These are phyloP conservation scores for Sisymbrium irio DNA, from an alignment of 345 rosid genomes.

Conservation along the genomic window DNA sequence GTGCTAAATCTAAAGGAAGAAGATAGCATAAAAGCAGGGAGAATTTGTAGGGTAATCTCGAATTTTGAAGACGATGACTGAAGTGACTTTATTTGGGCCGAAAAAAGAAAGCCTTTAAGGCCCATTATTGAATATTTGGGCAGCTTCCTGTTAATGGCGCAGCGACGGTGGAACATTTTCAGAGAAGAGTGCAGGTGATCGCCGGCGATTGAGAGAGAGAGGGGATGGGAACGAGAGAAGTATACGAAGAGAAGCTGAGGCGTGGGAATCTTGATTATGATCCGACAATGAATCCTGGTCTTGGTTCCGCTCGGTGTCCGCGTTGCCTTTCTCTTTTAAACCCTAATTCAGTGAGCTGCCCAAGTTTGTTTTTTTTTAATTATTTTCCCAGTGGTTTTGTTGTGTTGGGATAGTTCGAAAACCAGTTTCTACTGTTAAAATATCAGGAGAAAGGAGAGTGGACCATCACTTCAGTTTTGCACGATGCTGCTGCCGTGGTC, in stretches of 20 bases:
- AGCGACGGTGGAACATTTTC: background rate
- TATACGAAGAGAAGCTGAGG: constrained; percentile 81
- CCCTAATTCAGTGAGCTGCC: constrained; percentile 53
- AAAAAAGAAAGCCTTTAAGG: background rate
- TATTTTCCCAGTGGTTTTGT: background rate
- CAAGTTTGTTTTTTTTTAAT: no score
- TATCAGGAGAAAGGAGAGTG: constrained; percentile 70
- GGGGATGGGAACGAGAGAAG: constrained; percentile 78
- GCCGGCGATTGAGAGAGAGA: background rate
- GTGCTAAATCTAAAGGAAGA: constrained; percentile 15
- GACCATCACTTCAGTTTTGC: constrained; percentile 76
- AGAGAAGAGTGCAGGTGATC: constrained; percentile 21
- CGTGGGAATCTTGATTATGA: constrained; percentile 68
- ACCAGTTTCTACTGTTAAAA: background rate
- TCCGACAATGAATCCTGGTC: constrained; percentile 87
- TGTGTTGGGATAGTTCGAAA: background rate
- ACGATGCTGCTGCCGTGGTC: constrained; percentile 88
- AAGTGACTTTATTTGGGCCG: constrained; percentile 10
- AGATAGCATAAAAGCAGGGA: constrained; percentile 18
- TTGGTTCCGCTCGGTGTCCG: constrained; percentile 89
- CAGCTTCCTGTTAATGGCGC: background rate
- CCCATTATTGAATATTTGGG: background rate
- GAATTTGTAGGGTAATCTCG: constrained; percentile 16
- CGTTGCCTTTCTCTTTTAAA: constrained; percentile 84
- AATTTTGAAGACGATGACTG: background rate